Percentiles rank a stretch among this genome's conserved stretches.
Evolutionary conservation across 306 rosid genomes (phyloP).

Genomic region (Quercus suber): DNA sequence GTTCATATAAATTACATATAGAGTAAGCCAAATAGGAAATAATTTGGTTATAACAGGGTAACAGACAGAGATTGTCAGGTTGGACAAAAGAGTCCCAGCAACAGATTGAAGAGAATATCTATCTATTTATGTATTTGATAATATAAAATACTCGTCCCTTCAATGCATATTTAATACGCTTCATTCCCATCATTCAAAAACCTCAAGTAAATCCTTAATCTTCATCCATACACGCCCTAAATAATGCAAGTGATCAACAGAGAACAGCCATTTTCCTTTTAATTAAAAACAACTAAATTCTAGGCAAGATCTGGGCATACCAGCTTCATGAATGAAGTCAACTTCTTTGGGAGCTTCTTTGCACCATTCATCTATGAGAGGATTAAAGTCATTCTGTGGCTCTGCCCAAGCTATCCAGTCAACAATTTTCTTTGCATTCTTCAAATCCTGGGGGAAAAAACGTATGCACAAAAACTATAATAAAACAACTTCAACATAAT

Average conservation of each 20-base stretch:
- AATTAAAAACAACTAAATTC: conserved; percentile 2
- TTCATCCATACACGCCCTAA: background rate
- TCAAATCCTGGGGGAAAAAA: conserved; percentile 67
- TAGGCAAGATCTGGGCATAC: conserved; percentile 35
- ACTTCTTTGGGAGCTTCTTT: conserved; percentile 96
- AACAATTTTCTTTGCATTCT: conserved; percentile 81
- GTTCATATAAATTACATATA: background rate
- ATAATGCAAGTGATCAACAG: background rate
- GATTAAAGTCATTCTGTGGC: conserved; percentile 87
- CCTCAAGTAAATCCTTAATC: background rate
- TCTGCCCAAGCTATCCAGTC: conserved; percentile 99
- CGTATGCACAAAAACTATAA: conserved; percentile 5
- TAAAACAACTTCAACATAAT: conserved; percentile 18
- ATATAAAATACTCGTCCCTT: background rate
- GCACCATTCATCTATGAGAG: conserved; percentile 99
- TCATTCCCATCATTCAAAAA: background rate
- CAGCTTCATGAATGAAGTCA: conserved; percentile 91
- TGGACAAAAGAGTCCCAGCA: background rate
- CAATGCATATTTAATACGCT: background rate
- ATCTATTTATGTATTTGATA: background rate
- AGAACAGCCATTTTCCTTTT: background rate
- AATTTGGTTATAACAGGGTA: background rate
- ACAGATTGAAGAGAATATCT: background rate
- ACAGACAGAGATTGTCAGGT: background rate
- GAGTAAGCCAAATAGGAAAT: background rate